Evolutionary conservation across 2,329 filamentous ascomycete genomes (phyloP), one percentile per base, ranked within the genome.

Genomic region (Talaromyces sp.): DNA sequence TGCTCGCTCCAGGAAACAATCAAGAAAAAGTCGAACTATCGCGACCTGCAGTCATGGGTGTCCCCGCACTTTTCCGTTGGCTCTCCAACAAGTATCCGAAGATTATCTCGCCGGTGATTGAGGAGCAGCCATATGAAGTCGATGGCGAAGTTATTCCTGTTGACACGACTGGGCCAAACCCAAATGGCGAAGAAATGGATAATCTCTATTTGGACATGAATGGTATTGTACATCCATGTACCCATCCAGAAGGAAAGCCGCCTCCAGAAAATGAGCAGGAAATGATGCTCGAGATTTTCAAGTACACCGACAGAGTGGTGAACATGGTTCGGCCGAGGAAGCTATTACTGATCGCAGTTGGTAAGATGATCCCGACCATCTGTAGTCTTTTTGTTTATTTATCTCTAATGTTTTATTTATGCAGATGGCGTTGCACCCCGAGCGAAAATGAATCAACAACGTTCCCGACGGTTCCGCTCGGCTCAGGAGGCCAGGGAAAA

Each of bases 191-290:
- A 78, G 95, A 99, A 76, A 90, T 96, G 71, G 93, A 99, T 78
- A 99, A 99, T 71, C 82, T 99, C 6, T 99, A 99, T 72, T 85
- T 99, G 64, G 95, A 99, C 71, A 98, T 99, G 93, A 99, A 99
- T 76, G 96, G 95, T 73, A 99, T 99, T 67, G 95, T 99, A 41
- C 95, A 99, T 80, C 96, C 96, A 32, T 99, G 95, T 79, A 96
- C 93, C 53, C 95, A 99, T 78, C 95, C 95, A 0, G 95, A 99
- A 75, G 93, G 98, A 71, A 86, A 87, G 64, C 92, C 95, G 1
- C 86, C 95, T 4, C 95, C 95, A 11, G 89, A 89, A 70, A 93
- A 95, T 63, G 95, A 99, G 79, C 91, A 96, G 74, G 95, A 98
- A 78, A 99, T 99, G 95, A 99, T 99, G 95, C 75, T 97, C 69